Conservation (phyloP, 1,139 yeast species). For the Candida neerlandica region DNA sequence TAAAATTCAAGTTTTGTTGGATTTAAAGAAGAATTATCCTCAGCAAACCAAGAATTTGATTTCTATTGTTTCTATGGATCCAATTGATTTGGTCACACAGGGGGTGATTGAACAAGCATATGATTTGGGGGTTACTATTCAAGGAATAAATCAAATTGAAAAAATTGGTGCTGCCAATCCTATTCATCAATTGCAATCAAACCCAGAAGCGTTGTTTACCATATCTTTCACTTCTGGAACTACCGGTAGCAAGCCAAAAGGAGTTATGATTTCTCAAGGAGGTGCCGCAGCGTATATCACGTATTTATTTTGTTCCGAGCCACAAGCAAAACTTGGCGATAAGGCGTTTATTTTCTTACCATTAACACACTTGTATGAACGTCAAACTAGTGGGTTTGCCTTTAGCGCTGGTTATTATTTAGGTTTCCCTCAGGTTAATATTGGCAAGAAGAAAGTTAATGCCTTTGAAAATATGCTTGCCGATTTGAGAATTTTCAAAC, state of each 20-base stretch:
- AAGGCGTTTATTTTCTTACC: slow-evolving; percentile 33
- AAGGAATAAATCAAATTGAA: slow-evolving; percentile 51
- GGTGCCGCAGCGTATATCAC: slow-evolving; percentile 50
- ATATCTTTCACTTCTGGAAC: slow-evolving; percentile 77
- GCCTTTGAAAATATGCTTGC: slow-evolving; percentile 19
- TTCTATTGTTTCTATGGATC: slow-evolving; percentile 36
- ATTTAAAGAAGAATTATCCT: slow-evolving; percentile 24
- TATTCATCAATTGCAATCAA: slow-evolving; percentile 48
- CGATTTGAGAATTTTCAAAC: slow-evolving; percentile 33
- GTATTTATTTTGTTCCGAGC: slow-evolving; percentile 20
- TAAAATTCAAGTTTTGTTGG: slow-evolving; percentile 26
- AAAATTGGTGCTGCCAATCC: slow-evolving; percentile 51
- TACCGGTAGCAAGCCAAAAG: slow-evolving; percentile 66
- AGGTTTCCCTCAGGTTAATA: slow-evolving; percentile 40
- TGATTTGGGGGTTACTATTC: slow-evolving; percentile 27
- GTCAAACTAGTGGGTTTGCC: slow-evolving; percentile 36
- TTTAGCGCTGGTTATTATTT: slow-evolving; percentile 37
- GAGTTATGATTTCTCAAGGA: slow-evolving; percentile 59
- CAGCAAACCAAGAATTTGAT: slow-evolving; percentile 24
- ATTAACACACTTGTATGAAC: slow-evolving; percentile 39
- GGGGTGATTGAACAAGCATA: slow-evolving; percentile 22
- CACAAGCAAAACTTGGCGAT: slow-evolving; percentile 20
- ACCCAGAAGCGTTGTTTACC: slow-evolving; percentile 55
- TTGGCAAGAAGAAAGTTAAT: slow-evolving; percentile 17
- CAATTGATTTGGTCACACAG: slow-evolving; percentile 18